Evolutionary conservation across 345 rosid species (phyloP).

Genomic region (Firmiana major): DNA sequence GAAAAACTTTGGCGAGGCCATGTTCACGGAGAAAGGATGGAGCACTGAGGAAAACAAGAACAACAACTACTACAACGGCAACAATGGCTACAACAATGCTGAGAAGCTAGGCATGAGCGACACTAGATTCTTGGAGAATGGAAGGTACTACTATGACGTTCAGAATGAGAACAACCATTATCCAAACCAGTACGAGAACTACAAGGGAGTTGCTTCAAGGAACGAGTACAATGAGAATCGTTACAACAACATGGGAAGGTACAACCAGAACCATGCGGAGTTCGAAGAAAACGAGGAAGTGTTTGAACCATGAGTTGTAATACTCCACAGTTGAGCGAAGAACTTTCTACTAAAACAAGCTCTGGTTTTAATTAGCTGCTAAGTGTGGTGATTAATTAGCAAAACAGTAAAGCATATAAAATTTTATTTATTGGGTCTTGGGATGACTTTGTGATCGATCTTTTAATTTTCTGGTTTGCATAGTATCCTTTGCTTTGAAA

Average conservation of each 20-base stretch:
- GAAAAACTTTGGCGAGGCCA: conserved; percentile 14
- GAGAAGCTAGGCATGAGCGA: conserved; percentile 45
- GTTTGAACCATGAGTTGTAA: conserved; percentile 15
- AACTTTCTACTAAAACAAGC: not conserved
- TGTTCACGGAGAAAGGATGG: conserved; percentile 24
- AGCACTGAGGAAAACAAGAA: conserved; percentile 21
- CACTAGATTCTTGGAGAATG: conserved; percentile 43
- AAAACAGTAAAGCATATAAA: conserved; percentile 1
- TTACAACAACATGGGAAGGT: conserved; percentile 15
- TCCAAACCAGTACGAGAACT: conserved; percentile 15
- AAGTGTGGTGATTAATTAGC: not conserved
- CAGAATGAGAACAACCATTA: conserved; percentile 1
- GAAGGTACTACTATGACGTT: conserved; percentile 29
- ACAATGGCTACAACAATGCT: conserved; percentile 18
- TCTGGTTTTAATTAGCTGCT: not conserved
- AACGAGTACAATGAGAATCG: conserved; percentile 33
- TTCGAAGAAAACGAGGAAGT: conserved; percentile 14
- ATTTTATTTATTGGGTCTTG: conserved; percentile 4
- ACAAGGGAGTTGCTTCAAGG: conserved; percentile 6
- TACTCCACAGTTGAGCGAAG: not conserved
- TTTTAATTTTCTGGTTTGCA: not conserved
- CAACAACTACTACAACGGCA: conserved; percentile 18
- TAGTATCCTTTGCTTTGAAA: not conserved
- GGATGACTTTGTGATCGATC: not conserved
- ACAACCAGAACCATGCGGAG: conserved; percentile 15